Percentiles rank a stretch among this genome's conserved stretches.
These are phyloP conservation scores for Hypoxylon perforatum DNA, from an alignment of 495 filamentous ascomycete species.

Conservation along the genomic window DNA sequence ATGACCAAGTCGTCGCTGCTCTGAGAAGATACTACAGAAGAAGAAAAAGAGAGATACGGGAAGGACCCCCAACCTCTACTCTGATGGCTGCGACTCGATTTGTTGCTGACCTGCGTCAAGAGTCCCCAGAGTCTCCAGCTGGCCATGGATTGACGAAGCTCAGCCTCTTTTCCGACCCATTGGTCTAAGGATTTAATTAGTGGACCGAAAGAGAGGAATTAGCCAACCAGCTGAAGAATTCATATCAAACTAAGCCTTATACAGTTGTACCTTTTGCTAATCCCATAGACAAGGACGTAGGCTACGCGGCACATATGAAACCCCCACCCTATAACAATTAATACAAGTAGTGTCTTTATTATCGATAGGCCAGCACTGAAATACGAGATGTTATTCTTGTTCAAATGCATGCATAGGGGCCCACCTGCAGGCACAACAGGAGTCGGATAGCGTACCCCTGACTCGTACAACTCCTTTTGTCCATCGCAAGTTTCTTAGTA, in stretches of 20 bases:
- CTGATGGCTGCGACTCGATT: conserved; percentile 19
- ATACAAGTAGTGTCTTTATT: conserved; percentile 9
- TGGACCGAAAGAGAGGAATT: conserved; percentile 6
- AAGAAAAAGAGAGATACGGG: conserved; percentile 6
- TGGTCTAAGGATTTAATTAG: conserved; percentile 11
- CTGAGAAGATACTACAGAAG: conserved; percentile 12
- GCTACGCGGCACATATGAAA: not conserved
- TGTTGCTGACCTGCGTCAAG: conserved; percentile 25
- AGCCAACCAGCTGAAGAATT: conserved; percentile 8
- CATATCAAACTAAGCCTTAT: conserved; percentile 32
- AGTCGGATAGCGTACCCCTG: no score
- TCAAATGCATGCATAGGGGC: not conserved
- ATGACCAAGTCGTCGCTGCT: not conserved
- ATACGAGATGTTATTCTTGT: conserved; percentile 1
- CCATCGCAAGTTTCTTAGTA: no score
- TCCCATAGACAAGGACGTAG: not conserved
- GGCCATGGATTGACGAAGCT: conserved; percentile 28
- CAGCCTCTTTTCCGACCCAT: conserved; percentile 30
- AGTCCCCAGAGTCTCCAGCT: conserved; percentile 2
- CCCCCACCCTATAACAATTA: conserved; percentile 17
- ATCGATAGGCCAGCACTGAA: not conserved
- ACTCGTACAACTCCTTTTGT: no score
- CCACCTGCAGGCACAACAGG: not conserved
- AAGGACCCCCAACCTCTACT: conserved; percentile 15
- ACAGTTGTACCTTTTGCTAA: conserved; percentile 24